Conservation (phyloP, 2,329 filamentous ascomycete genomes). For the Atkinsonella hypoxylon region DNA sequence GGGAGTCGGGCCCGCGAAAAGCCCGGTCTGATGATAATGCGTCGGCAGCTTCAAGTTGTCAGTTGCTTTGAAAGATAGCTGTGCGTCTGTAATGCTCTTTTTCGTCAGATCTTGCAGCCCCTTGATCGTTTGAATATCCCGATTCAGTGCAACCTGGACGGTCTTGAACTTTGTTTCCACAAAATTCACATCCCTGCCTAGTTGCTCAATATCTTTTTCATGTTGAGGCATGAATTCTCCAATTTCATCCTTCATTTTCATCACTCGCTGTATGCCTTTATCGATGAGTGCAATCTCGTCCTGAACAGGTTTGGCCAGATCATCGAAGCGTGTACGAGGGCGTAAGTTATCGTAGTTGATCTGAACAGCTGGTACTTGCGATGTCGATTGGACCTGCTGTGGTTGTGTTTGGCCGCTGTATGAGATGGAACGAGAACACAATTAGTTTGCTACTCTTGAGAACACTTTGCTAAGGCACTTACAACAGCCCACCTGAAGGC, state of each 20-base stretch:
- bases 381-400: conserved; percentile 24
- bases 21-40: conserved; percentile 37
- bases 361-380: conserved; percentile 57
- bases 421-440: too few relatives aligned
- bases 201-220: conserved; percentile 33
- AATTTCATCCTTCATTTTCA: conserved; percentile 65
- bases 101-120: conserved; percentile 47
- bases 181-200: conserved; percentile 35
- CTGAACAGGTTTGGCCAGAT: conserved; percentile 73
- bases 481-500: conserved; percentile 22
- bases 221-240: conserved; percentile 53
- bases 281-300: conserved; percentile 69
- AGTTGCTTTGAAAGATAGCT: conserved; percentile 59
- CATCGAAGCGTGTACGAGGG: conserved; percentile 83
- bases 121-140: conserved; percentile 51
- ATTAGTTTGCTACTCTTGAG: neutral
- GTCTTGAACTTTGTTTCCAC: conserved; percentile 36
- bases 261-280: conserved; percentile 66
- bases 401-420: conserved; percentile 19
- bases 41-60: conserved; percentile 62
- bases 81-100: conserved; percentile 57
- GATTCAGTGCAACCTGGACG: conserved; percentile 32
- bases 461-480: conserved; percentile 6
- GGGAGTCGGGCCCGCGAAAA: conserved; percentile 25
- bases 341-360: conserved; percentile 70